Evolutionary conservation across 257 asterid species (phyloP), one percentile per base, ranked within the genome.

Genomic region (Hygrophila difformis): DNA sequence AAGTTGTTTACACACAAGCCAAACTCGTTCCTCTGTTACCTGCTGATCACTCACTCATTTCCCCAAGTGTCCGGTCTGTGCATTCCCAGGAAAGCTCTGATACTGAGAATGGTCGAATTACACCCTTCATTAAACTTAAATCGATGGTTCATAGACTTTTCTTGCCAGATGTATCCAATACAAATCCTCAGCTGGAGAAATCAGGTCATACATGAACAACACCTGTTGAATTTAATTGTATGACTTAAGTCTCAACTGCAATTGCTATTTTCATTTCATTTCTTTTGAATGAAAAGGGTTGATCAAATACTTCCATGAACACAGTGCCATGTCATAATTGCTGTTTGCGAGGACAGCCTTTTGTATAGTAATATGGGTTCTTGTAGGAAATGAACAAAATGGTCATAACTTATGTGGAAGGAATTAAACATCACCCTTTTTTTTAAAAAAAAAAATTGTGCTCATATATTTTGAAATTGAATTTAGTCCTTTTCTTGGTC

Each of bases 161-260:
- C 47, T 66, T 70, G 38, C 62, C 53, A 2, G 69, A 62, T 23
- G 75, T 65, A 21, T 47, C 60, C 33, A 46, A 56, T 18, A 19
- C 59, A 49, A 48, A 33, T 49, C 24, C 64, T 16, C 50, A 41
- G 22, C 69, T 19, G 18, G 74, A 66, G 41, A 74, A 64, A 63
- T 56, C 78, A 59, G 82, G 93, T 82, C 11, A 51, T 51, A 33
- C 2, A 9, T n/a, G n/a, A n/a, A n/a, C n/a, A n/a, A n/a, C n/a
- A n/a, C 29, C 50, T 13, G 14, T 24, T 44, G 24, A 44, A 26
- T 24, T 3, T 24, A 24, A 2, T 24, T 2, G 29, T 2, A 24
- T 55, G 18, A 24, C 18, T 2, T 21, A 7, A 13, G 10, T 21
- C 12, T 4, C n/a, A n/a, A n/a, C n/a, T n/a, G n/a, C n/a, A n/a